These are phyloP conservation scores for Lodderomyces orthopsilosis DNA, from an alignment of 1,139 yeast species.

Conservation along the genomic window DNA sequence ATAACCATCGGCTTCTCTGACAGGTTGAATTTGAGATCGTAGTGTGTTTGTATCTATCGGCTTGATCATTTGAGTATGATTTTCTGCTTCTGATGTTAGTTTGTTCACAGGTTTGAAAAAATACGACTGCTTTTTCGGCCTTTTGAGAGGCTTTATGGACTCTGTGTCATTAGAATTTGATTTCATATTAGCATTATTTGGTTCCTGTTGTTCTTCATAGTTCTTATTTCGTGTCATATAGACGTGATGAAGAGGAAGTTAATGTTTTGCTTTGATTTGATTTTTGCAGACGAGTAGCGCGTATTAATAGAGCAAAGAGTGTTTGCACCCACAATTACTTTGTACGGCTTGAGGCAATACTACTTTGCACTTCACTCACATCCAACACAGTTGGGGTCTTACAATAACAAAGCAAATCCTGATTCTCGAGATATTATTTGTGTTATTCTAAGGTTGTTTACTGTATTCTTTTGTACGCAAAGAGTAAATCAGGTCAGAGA, in stretches of 20 bases:
- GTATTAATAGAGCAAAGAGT: background rate
- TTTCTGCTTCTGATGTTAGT: slow-evolving; percentile 9
- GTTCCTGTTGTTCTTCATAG: background rate
- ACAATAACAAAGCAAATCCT: no score
- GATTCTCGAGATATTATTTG: no score
- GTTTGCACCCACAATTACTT: slow-evolving; percentile 2
- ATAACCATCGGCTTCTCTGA: slow-evolving; percentile 5
- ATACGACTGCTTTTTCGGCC: slow-evolving; percentile 31
- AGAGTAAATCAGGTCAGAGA: no score
- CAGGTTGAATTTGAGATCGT: slow-evolving; percentile 9
- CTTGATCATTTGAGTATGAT: slow-evolving; percentile 2
- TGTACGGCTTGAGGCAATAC: no score
- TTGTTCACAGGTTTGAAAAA: slow-evolving; percentile 39
- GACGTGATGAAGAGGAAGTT: background rate
- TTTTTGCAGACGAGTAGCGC: slow-evolving; percentile 7
- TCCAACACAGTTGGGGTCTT: no score
- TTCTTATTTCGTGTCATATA: background rate
- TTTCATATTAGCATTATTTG: background rate
- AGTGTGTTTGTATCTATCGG: slow-evolving; percentile 10
- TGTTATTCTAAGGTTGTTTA: no score
- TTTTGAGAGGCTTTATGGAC: slow-evolving; percentile 15
- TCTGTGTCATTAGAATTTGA: slow-evolving; percentile 10
- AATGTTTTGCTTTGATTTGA: background rate
- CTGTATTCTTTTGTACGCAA: no score
- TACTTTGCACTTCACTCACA: no score